Percentiles rank a stretch among this genome's conserved stretches.
These are phyloP conservation scores for Vaccinium corymbosum DNA, from an alignment of 148 eudicot species.

Conservation along the genomic window DNA sequence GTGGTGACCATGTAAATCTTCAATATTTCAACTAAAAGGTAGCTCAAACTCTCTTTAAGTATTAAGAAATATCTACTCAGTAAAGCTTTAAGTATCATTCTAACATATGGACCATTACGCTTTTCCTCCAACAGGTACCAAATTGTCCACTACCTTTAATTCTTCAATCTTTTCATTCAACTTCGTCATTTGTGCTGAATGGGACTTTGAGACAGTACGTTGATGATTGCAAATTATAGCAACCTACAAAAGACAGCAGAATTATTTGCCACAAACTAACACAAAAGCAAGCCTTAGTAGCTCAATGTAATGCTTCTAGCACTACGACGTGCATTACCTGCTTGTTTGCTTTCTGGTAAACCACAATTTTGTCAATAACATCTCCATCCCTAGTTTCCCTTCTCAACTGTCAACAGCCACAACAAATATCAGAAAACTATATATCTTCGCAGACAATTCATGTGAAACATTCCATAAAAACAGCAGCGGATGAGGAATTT, in stretches of 20 bases:
- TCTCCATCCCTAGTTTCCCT: conserved; percentile 64
- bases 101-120: not conserved
- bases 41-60: not conserved
- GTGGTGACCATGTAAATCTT: not conserved
- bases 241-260: conserved; percentile 54
- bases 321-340: conserved; percentile 43
- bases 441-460: not conserved
- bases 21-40: not conserved
- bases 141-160: conserved; percentile 52
- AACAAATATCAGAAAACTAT: conserved; percentile 15
- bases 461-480: not conserved
- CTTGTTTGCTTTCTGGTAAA: conserved; percentile 84
- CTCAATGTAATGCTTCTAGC: not conserved
- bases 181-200: conserved; percentile 72
- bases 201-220: conserved; percentile 89
- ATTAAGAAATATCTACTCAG: not conserved
- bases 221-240: conserved; percentile 99
- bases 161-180: conserved; percentile 70
- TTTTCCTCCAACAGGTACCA: not conserved
- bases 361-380: conserved; percentile 62
- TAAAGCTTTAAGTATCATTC: not conserved
- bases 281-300: not conserved
- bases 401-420: conserved; percentile 47
- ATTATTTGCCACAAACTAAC: not conserved
- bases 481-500: not conserved